phyloP scores from a whole-genome alignment of 164 flowering plant genomes.

The Liriodendron chinense region DNA sequence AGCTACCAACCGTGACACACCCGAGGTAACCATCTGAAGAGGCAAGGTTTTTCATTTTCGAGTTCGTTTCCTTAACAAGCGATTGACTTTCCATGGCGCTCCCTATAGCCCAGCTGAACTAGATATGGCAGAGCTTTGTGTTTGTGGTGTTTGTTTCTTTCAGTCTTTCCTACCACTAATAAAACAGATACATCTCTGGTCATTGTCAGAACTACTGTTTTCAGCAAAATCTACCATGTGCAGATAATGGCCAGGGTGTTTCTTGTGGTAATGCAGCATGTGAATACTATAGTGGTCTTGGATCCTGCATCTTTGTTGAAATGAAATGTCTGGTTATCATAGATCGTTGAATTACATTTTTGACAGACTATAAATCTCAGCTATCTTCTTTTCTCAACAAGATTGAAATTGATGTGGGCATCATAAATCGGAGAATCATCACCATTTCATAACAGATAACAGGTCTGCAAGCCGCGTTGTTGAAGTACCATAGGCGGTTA shows the following conservation, averaged over 20 bases:
- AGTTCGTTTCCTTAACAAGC: conserved; percentile 4
- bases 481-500: background rate
- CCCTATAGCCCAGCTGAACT: background rate
- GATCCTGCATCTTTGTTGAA: background rate
- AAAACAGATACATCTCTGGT: background rate
- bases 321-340: background rate
- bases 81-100: background rate
- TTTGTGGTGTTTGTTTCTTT: conserved; percentile 3
- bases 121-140: background rate
- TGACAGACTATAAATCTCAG: background rate
- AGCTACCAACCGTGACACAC: conserved; percentile 14
- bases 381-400: background rate
- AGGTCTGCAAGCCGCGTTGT: background rate
- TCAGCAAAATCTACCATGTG: background rate
- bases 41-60: conserved; percentile 2
- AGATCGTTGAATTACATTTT: background rate
- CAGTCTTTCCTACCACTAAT: background rate
- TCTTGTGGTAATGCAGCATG: background rate
- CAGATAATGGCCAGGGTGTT: background rate
- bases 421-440: background rate
- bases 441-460: background rate
- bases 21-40: conserved; percentile 47
- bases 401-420: background rate
- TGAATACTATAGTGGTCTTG: background rate
- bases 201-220: background rate